phyloP scores from a whole-genome alignment of 768 basidiomycete species.

The Suillus subalutaceus region DNA sequence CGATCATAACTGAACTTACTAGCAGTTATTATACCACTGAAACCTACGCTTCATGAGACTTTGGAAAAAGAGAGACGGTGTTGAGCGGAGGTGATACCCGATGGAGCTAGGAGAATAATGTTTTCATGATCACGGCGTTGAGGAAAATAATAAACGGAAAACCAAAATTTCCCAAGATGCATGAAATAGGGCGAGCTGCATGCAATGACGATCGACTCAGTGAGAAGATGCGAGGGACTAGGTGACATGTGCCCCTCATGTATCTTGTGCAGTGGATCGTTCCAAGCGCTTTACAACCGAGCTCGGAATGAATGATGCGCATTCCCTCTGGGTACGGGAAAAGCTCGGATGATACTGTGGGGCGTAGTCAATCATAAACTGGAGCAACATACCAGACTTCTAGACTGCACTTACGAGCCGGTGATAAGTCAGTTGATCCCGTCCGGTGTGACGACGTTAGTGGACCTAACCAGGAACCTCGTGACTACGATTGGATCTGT shows the following conservation, averaged over 20 bases:
- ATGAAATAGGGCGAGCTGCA: slow-evolving; percentile 36
- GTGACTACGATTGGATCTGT: slow-evolving; percentile 6
- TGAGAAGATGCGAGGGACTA: slow-evolving; percentile 35
- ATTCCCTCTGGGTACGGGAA: background rate
- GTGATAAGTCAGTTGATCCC: background rate
- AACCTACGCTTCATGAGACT: slow-evolving; percentile 7
- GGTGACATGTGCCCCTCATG: slow-evolving; percentile 38
- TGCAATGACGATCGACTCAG: slow-evolving; percentile 38
- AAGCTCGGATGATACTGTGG: background rate
- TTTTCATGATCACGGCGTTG: slow-evolving; percentile 34
- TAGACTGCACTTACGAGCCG: background rate
- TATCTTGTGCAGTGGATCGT: slow-evolving; percentile 37
- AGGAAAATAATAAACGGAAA: slow-evolving; percentile 30
- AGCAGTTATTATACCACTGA: slow-evolving; percentile 29
- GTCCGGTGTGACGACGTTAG: background rate
- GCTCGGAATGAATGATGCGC: slow-evolving; percentile 4
- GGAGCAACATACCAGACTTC: background rate
- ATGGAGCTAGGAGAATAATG: slow-evolving; percentile 30
- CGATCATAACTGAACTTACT: slow-evolving; percentile 18
- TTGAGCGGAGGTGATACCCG: slow-evolving; percentile 30
- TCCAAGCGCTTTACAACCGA: slow-evolving; percentile 30
- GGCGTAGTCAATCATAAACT: slow-evolving; percentile 6
- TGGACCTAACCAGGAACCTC: background rate
- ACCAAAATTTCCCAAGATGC: slow-evolving; percentile 24
- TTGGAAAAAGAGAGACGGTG: slow-evolving; percentile 19